Percentiles rank a stretch among this genome's conserved stretches.
Evolutionary conservation across 768 basidiomycete genomes (phyloP).

Genomic region (Tricholoma hemisulphureum): DNA sequence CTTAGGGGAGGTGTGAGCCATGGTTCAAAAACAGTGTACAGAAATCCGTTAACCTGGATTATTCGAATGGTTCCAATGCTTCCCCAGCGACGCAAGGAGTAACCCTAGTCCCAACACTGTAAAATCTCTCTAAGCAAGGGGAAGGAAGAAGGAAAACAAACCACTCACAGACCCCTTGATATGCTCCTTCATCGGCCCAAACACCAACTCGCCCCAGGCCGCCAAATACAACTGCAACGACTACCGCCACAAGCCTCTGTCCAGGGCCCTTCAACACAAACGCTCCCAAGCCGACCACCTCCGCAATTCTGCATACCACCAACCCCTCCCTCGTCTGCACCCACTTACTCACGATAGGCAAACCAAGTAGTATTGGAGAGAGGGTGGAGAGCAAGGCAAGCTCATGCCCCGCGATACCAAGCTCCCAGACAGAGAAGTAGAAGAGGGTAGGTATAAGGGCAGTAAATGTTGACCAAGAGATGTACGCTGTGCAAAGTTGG

Average conservation of each 20-base stretch:
- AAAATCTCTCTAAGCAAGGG: constrained; percentile 1
- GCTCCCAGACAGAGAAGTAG: constrained; percentile 91
- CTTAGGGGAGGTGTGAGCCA: constrained; percentile 32
- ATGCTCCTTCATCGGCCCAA: constrained; percentile 47
- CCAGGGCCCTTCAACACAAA: constrained; percentile 51
- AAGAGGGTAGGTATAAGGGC: constrained; percentile 77
- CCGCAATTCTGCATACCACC: background rate
- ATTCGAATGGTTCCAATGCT: constrained; percentile 77
- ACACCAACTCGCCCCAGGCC: constrained; percentile 36
- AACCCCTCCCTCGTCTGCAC: constrained; percentile 45
- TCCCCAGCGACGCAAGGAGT: constrained; percentile 62
- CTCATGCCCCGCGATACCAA: constrained; percentile 82
- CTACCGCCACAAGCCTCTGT: constrained; percentile 56
- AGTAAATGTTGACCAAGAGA: constrained; percentile 84
- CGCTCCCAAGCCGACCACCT: constrained; percentile 49
- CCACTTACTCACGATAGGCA: constrained; percentile 43
- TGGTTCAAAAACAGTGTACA: background rate
- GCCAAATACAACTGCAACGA: constrained; percentile 47
- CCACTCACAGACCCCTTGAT: constrained; percentile 50
- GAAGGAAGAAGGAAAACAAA: background rate
- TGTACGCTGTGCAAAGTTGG: constrained; percentile 49
- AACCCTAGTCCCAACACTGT: constrained; percentile 68
- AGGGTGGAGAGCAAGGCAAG: constrained; percentile 69
- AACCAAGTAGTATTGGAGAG: constrained; percentile 61
- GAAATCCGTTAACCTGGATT: constrained; percentile 59